Conservation (phyloP, 2,329 filamentous ascomycete species). For the Seiridium cupressi region DNA sequence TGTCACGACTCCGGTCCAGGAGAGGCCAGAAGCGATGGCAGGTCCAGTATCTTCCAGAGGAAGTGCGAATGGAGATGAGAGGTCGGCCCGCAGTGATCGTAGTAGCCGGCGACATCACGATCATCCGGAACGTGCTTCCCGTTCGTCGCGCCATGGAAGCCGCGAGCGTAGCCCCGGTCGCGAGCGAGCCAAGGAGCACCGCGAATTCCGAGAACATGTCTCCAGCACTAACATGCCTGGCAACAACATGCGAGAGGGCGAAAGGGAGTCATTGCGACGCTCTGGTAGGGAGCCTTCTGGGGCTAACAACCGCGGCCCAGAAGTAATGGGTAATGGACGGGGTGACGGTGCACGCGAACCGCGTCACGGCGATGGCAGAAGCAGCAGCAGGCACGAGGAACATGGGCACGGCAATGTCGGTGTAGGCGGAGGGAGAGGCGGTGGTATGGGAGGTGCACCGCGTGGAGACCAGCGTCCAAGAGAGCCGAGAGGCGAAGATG, state of each 20-base stretch:
- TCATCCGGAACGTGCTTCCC: constrained; percentile 37
- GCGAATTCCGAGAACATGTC: constrained; percentile 27
- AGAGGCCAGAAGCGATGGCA: constrained; percentile 44
- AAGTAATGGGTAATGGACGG: constrained; percentile 5
- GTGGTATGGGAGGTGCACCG: constrained; percentile 30
- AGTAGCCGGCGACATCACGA: constrained; percentile 40
- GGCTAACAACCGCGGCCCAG: neutral
- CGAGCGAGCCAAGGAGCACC: constrained; percentile 36
- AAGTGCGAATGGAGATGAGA: constrained; percentile 28
- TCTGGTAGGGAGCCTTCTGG: constrained; percentile 13
- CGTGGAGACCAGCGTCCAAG: constrained; percentile 31
- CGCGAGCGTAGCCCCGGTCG: constrained; percentile 47
- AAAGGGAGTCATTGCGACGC: constrained; percentile 27
- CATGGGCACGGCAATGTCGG: constrained; percentile 17
- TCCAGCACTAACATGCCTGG: constrained; percentile 19
- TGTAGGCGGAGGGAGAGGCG: constrained; percentile 22
- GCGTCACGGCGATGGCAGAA: constrained; percentile 9
- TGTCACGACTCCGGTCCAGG: constrained; percentile 45
- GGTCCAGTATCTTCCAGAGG: constrained; percentile 32
- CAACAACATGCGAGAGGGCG: constrained; percentile 24
- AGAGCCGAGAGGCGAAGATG: constrained; percentile 31
- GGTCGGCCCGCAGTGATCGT: constrained; percentile 31
- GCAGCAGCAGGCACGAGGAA: constrained; percentile 23
- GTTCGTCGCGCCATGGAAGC: constrained; percentile 44
- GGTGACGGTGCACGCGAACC: constrained; percentile 27